Conservation (phyloP, 139 green algal species). For the Zygnema circumcarinatum region DNA sequence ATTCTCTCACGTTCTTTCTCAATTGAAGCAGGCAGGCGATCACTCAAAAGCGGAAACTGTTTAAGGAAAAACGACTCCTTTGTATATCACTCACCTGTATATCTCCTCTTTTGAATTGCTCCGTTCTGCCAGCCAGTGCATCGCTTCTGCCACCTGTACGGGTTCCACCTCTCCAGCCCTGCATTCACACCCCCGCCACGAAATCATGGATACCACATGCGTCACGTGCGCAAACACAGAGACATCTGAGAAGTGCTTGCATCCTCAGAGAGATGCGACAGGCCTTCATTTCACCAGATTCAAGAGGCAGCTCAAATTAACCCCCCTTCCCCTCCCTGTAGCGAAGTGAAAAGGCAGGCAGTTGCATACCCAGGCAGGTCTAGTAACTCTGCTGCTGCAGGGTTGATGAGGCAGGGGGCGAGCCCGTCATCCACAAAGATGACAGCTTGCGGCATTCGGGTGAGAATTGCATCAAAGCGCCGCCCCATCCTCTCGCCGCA, state of each 20-base stretch:
- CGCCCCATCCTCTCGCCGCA: slow-evolving; percentile 53
- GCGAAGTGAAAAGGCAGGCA: no score
- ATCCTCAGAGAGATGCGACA: no score
- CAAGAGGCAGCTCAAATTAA: no score
- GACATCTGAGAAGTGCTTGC: no score
- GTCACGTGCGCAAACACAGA: no score
- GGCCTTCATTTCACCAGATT: no score
- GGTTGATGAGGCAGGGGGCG: slow-evolving; percentile 54
- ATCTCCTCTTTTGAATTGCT: slow-evolving; percentile 19
- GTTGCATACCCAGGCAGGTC: slow-evolving; percentile 28
- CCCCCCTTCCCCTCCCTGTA: no score
- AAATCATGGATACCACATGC: no score
- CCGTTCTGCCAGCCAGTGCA: slow-evolving; percentile 22
- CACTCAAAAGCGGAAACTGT: no score
- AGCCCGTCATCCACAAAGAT: slow-evolving; percentile 57
- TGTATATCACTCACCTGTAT: slow-evolving; percentile 26
- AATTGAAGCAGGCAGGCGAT: no score
- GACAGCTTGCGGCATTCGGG: slow-evolving; percentile 55
- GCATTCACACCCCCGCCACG: background rate
- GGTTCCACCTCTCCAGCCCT: slow-evolving; percentile 44
- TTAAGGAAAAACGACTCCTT: no score
- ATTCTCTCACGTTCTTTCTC: no score
- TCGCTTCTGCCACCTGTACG: slow-evolving; percentile 1
- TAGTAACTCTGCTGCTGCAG: slow-evolving; percentile 48
- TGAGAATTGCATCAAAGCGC: slow-evolving; percentile 56